Conservation (phyloP, 208 protist genomes). For the Blechomonas ayalai region DNA sequence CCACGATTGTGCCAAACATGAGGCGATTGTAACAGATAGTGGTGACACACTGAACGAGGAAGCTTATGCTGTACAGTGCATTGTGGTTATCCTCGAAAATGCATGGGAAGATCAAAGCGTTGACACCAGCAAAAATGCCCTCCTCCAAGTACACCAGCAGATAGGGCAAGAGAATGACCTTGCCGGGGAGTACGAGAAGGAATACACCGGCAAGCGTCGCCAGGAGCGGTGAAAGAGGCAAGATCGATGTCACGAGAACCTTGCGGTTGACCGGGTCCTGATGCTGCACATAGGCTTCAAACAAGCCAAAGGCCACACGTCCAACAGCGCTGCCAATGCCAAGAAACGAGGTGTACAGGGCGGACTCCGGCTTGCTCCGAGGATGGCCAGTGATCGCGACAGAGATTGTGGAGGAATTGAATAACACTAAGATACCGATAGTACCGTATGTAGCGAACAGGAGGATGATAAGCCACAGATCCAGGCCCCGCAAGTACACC, state of each 20-base stretch:
- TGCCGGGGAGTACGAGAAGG: conserved; percentile 48
- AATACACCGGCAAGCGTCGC: conserved; percentile 43
- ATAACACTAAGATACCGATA: conserved; percentile 48
- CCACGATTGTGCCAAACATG: conserved; percentile 43
- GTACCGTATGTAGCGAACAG: conserved; percentile 42
- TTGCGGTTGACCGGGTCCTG: conserved; percentile 32
- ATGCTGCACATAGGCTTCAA: conserved; percentile 59
- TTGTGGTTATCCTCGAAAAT: conserved; percentile 33
- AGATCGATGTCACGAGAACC: conserved; percentile 34
- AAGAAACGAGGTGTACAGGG: conserved; percentile 60
- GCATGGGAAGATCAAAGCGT: conserved; percentile 42
- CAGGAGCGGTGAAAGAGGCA: conserved; percentile 38
- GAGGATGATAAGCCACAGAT: conserved; percentile 50
- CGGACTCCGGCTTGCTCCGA: conserved; percentile 23
- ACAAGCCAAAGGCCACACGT: conserved; percentile 46
- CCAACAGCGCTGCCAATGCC: conserved; percentile 50
- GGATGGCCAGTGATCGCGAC: conserved; percentile 37
- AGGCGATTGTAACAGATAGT: conserved; percentile 47
- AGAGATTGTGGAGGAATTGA: conserved; percentile 63
- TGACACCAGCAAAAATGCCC: conserved; percentile 27
- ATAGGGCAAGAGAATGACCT: conserved; percentile 52
- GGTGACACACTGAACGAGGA: conserved; percentile 27
- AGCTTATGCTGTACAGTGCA: conserved; percentile 35
- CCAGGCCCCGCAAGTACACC: conserved; percentile 16
- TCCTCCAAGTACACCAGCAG: conserved; percentile 60